Conservation (phyloP, 345 rosid genomes). For the Lumnitzera racemosa region DNA sequence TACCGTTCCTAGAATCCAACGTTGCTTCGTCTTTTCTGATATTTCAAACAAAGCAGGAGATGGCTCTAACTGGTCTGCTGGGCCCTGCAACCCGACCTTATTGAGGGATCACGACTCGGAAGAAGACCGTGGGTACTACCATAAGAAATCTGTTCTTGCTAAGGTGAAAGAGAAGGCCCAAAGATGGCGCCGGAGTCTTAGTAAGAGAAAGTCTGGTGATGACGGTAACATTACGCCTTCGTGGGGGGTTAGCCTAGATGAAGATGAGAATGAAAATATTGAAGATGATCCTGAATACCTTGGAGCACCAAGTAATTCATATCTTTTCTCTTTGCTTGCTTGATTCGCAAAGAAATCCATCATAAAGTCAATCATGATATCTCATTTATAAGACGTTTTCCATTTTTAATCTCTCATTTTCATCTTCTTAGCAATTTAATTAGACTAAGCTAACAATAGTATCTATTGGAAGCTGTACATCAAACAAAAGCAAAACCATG, state of each 20-base stretch:
- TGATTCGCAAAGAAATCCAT: no score
- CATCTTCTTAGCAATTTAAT: no score
- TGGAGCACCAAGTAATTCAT: constrained; percentile 62
- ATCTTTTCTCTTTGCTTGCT: not conserved
- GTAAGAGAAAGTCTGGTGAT: constrained; percentile 44
- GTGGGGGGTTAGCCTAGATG: constrained; percentile 34
- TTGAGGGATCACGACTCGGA: constrained; percentile 24
- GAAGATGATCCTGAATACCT: constrained; percentile 56
- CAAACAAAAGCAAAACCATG: no score
- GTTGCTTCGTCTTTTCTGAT: not conserved
- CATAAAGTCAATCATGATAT: no score
- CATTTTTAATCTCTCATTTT: no score
- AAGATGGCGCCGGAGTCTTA: constrained; percentile 42
- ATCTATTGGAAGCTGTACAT: no score
- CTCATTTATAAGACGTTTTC: no score
- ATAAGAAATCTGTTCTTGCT: constrained; percentile 55
- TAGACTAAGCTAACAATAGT: no score
- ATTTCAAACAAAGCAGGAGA: constrained; percentile 25
- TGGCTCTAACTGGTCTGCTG: constrained; percentile 30
- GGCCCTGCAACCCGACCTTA: constrained; percentile 7
- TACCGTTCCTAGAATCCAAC: no score
- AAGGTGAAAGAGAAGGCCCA: constrained; percentile 68
- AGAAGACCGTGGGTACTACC: constrained; percentile 29
- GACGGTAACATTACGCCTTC: constrained; percentile 40
- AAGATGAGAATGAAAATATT: constrained; percentile 23